Evolutionary conservation across 768 basidiomycete species (phyloP).

Genomic region (Agaricus bisporus): DNA sequence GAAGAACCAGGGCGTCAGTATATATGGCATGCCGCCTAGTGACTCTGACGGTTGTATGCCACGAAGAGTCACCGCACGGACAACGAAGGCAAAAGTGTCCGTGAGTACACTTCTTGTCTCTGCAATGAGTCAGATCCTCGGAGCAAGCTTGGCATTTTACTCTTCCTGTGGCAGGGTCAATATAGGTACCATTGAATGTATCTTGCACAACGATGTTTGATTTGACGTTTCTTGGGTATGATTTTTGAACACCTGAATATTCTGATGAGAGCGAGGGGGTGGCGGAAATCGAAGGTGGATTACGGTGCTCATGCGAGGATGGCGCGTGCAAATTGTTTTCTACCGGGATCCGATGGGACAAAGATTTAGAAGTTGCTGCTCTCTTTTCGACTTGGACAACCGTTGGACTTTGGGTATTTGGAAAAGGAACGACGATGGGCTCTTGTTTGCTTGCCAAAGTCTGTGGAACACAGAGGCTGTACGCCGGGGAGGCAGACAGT

Average conservation of each 20-base stretch:
- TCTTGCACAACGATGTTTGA: neutral
- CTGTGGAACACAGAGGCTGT: neutral
- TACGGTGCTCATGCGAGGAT: neutral
- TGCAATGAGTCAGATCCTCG: neutral
- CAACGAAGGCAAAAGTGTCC: neutral
- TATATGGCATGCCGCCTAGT: constrained; percentile 34
- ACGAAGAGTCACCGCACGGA: neutral
- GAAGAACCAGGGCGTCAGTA: constrained; percentile 23
- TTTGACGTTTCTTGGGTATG: neutral
- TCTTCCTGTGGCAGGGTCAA: neutral
- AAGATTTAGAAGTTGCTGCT: neutral
- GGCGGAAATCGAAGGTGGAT: neutral
- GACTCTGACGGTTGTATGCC: constrained; percentile 2
- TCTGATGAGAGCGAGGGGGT: neutral
- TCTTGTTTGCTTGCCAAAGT: neutral
- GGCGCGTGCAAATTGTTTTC: neutral
- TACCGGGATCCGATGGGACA: neutral
- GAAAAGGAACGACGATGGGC: neutral
- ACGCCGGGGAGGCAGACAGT: neutral
- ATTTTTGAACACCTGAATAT: neutral
- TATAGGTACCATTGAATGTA: neutral
- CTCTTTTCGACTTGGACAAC: neutral
- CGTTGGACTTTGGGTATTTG: neutral
- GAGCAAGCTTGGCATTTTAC: neutral
- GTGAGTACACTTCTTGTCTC: neutral